phyloP scores from a whole-genome alignment of 2,329 filamentous ascomycete genomes.

The Cladosporium oxysporum region DNA sequence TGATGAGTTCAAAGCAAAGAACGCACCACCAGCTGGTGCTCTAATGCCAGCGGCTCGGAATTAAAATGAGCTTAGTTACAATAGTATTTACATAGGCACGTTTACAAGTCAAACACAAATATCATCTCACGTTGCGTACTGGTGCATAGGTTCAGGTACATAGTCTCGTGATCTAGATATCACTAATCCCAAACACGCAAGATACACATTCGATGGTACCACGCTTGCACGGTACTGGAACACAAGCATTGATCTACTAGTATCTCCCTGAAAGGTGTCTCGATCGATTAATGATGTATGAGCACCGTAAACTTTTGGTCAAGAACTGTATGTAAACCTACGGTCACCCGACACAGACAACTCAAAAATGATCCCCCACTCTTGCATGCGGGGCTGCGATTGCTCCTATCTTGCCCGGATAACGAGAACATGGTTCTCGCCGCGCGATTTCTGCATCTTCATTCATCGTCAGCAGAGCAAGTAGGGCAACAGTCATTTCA shows the following conservation, averaged over 20 bases:
- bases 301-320: background rate
- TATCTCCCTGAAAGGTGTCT: background rate
- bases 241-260: background rate
- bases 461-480: background rate
- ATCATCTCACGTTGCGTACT: background rate
- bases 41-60: slow-evolving; percentile 57
- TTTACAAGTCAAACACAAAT: background rate
- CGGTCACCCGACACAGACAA: background rate
- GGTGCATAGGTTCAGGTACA: background rate
- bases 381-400: background rate
- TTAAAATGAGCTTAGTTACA: background rate
- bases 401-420: background rate
- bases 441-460: background rate
- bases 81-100: background rate
- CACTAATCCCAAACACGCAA: no score
- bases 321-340: background rate
- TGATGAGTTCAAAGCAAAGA: slow-evolving; percentile 69
- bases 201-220: no score
- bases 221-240: background rate
- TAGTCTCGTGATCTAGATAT: background rate
- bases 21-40: slow-evolving; percentile 56
- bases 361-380: background rate
- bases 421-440: background rate
- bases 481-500: background rate
- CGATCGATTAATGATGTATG: background rate